A percentile compares a stretch with the other conserved stretches of the same genome.
These are phyloP conservation scores for Lojkania enalia DNA, from an alignment of 2,329 filamentous ascomycete genomes.

Conservation along the genomic window DNA sequence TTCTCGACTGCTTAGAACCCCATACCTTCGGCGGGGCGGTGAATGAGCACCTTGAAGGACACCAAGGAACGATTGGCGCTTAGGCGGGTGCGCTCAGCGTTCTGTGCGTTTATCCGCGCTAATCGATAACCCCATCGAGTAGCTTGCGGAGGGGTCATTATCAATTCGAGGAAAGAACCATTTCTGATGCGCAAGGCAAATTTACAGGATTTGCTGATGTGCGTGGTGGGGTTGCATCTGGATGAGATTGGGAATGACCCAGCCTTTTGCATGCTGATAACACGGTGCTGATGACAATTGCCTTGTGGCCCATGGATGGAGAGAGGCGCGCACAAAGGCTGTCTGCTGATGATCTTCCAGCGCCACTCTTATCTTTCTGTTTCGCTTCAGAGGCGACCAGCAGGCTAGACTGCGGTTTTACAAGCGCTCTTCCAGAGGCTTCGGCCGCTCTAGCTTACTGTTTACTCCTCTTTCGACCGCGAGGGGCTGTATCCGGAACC, in stretches of 20 bases:
- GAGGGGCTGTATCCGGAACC: neutral
- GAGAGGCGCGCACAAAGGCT: neutral
- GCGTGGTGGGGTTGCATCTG: constrained; percentile 4
- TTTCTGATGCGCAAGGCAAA: neutral
- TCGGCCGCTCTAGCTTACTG: constrained; percentile 5
- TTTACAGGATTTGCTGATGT: constrained; percentile 5
- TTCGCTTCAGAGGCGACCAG: neutral
- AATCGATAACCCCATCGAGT: constrained; percentile 14
- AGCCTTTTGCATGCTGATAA: constrained; percentile 1
- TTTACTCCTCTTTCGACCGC: neutral
- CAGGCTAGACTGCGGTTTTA: neutral
- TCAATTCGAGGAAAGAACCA: neutral
- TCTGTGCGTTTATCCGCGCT: constrained; percentile 5
- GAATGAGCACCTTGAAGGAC: no score
- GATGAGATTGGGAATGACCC: neutral
- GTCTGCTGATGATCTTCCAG: neutral
- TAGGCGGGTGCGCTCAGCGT: neutral
- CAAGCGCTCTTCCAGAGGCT: neutral
- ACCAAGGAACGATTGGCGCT: neutral
- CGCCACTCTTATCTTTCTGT: constrained; percentile 1
- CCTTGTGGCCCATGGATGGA: neutral
- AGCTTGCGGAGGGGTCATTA: neutral
- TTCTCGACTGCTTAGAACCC: no score
- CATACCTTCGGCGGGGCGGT: no score
- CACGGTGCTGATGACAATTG: neutral